phyloP scores from a whole-genome alignment of 345 rosid species.

The Fremontodendron californicum region DNA sequence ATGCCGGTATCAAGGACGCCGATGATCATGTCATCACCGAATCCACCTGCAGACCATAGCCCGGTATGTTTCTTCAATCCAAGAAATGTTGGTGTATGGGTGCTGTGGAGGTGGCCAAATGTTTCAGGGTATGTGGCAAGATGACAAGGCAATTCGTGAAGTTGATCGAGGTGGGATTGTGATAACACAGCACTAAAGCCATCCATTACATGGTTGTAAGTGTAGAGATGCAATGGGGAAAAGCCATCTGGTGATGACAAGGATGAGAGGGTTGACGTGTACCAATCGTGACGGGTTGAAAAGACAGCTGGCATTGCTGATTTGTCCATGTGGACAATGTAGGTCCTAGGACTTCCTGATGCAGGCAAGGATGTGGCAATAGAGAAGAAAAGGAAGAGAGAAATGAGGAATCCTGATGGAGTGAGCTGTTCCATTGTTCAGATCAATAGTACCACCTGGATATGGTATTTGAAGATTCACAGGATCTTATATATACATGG shows the following conservation, averaged over 20 bases:
- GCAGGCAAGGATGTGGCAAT: constrained; percentile 1
- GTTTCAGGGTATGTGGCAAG: constrained; percentile 43
- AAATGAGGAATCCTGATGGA: constrained; percentile 7
- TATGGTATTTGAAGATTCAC: background rate
- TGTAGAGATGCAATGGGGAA: constrained; percentile 39
- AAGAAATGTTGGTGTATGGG: constrained; percentile 35
- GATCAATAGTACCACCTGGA: constrained; percentile 1
- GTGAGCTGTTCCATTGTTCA: constrained; percentile 11
- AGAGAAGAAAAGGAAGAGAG: constrained; percentile 17
- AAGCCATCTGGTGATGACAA: constrained; percentile 26
- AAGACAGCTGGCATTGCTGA: constrained; percentile 34
- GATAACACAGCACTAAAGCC: constrained; percentile 47
- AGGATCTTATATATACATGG: constrained; percentile 12
- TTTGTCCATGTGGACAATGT: constrained; percentile 44
- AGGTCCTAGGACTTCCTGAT: constrained; percentile 17
- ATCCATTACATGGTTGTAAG: constrained; percentile 41
- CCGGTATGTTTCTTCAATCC: constrained; percentile 33
- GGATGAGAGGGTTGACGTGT: constrained; percentile 38
- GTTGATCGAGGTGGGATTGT: constrained; percentile 32
- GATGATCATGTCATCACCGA: constrained; percentile 38
- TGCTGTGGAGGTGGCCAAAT: constrained; percentile 35
- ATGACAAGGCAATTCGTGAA: constrained; percentile 30
- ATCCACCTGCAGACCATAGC: constrained; percentile 39
- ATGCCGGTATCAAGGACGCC: constrained; percentile 47
- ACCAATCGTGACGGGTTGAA: constrained; percentile 41